These are phyloP conservation scores for Poterioochromonas sp. DNA, from an alignment of 352 stramenopile genomes.

Conservation along the genomic window DNA sequence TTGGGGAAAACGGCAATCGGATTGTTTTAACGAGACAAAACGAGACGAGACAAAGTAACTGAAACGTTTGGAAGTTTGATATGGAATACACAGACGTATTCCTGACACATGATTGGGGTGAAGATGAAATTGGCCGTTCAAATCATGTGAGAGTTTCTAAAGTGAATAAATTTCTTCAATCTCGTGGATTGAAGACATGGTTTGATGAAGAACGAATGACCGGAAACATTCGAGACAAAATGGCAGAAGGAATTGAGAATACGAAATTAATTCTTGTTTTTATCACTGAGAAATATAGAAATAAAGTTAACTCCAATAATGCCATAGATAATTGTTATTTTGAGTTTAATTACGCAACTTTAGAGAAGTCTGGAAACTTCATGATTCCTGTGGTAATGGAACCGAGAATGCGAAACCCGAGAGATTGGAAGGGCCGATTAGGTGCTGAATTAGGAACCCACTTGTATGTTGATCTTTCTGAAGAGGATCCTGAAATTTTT, in stretches of 20 bases:
- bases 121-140: background rate
- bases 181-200: background rate
- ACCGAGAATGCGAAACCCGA: background rate
- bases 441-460: background rate
- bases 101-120: constrained; percentile 14
- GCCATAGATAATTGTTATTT: background rate
- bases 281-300: constrained; percentile 1
- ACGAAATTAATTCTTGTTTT: background rate
- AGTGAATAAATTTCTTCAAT: background rate
- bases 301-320: background rate
- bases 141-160: background rate
- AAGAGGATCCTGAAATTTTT: background rate
- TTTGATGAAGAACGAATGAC: constrained; percentile 15
- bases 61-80: too few species aligned
- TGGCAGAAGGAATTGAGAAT: background rate
- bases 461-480: background rate
- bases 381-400: constrained; percentile 12
- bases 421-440: background rate
- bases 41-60: too few species aligned
- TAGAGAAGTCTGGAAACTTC: background rate
- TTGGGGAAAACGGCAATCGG: too few species aligned
- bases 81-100: constrained; percentile 21
- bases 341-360: background rate
- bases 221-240: background rate
- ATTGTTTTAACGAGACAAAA: too few species aligned